These are phyloP conservation scores for Cutaneotrichosporon sp. DNA, from an alignment of 1,284 basidiomycete species.

Conservation along the genomic window DNA sequence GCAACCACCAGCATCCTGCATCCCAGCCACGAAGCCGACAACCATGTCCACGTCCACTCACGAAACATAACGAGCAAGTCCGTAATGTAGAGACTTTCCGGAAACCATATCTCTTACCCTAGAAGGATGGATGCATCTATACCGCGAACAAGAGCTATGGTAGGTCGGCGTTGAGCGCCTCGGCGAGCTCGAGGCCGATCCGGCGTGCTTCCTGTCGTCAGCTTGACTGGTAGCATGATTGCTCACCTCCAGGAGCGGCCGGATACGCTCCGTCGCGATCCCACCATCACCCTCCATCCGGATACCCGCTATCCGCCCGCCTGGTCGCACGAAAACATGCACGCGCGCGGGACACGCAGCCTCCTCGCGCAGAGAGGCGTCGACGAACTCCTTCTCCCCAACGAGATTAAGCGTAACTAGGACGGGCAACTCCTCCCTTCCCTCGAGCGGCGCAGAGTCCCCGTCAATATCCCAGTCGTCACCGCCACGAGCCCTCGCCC, in stretches of 20 bases:
- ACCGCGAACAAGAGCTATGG: slow-evolving; percentile 16
- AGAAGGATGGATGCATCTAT: slow-evolving; percentile 19
- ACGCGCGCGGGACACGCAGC: slow-evolving; percentile 48
- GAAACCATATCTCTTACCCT: background rate
- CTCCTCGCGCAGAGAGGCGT: slow-evolving; percentile 50
- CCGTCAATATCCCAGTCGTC: slow-evolving; percentile 54
- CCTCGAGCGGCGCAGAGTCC: slow-evolving; percentile 30
- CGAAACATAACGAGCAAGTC: background rate
- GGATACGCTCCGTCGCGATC: slow-evolving; percentile 33
- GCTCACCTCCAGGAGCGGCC: slow-evolving; percentile 32
- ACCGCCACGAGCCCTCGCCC: slow-evolving; percentile 34
- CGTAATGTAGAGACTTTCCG: background rate
- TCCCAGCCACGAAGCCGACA: background rate
- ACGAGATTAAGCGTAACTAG: slow-evolving; percentile 49
- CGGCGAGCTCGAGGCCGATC: slow-evolving; percentile 20
- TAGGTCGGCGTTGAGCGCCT: slow-evolving; percentile 22
- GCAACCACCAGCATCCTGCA: background rate
- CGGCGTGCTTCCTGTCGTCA: slow-evolving; percentile 21
- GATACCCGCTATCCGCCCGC: slow-evolving; percentile 45
- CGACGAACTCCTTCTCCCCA: slow-evolving; percentile 38
- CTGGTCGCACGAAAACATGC: slow-evolving; percentile 41
- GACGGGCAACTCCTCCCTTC: slow-evolving; percentile 44
- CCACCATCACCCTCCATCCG: slow-evolving; percentile 47
- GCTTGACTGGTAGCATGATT: background rate
- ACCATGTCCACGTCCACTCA: background rate